Evolutionary conservation across 345 rosid genomes (phyloP), one percentile per base, ranked within the genome.

Genomic region (Camelina laxa): DNA sequence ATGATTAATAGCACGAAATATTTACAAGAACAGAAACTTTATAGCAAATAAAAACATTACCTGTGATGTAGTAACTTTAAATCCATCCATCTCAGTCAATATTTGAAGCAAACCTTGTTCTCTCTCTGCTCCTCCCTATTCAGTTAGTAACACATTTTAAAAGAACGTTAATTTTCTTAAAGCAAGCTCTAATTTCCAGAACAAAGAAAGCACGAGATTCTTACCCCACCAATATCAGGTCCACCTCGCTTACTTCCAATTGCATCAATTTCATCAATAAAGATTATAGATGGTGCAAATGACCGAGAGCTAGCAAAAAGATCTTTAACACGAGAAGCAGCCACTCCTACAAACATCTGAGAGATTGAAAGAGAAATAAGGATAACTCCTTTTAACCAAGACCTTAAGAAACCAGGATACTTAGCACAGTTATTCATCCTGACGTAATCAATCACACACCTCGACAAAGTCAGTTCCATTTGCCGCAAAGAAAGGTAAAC

Each of bases 261-360:
- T 67, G 98, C 98, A 84, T 94, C 97, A 67, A 94, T 94, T 84
- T 94, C 98, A 80, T 94, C 98, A 53, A 94, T 91, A 72, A 94
- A 94, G 65, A 94, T 91, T 69, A 94, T 89, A 71, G 96, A 91
- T 75, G 98, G 98, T 14, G 97, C 86, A 84, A 80, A 89, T 50
- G 98, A 94, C 68, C 98, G 85, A 57, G 98, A 89, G 79, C 88
- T 94, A 62, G 88, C 84, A 82, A 94, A 94, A 65, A 94, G 95
- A 84, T 94, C 98, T 82, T 91, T 94, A 30, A 94, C 98, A 75
- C 98, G 98, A 74, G 98, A 94, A 80, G 98, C 96, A 36, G 98
- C 96, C 64, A 94, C 96, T 6, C 98, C 98, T 77, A 89, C 97
- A 85, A 94, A 94, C 98, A 94, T 94, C 98, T 94, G 50, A 82